These are phyloP conservation scores for Sporothrix brunneoviolacea DNA, from an alignment of 2,329 filamentous ascomycete species.

Conservation along the genomic window DNA sequence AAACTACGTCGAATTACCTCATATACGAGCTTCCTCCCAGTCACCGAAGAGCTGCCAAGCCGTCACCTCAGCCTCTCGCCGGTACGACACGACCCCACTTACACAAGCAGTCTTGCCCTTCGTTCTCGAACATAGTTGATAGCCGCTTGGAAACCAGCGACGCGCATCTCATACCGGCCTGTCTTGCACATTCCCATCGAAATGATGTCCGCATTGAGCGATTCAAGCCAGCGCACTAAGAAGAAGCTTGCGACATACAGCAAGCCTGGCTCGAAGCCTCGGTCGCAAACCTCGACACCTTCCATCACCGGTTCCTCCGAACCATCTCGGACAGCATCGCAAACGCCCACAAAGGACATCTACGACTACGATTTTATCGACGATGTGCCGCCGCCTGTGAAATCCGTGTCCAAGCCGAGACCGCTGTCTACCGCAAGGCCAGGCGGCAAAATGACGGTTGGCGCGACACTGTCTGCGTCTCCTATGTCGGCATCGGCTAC, in stretches of 20 bases:
- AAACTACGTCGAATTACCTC: background rate
- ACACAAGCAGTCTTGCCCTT: too few relatives aligned
- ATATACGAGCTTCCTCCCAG: background rate
- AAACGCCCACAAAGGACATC: slow-evolving; percentile 14
- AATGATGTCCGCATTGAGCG: slow-evolving; percentile 20
- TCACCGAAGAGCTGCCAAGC: background rate
- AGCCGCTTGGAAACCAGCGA: too few relatives aligned
- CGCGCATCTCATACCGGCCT: too few relatives aligned
- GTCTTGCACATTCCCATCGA: slow-evolving; percentile 16
- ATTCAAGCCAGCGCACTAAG: slow-evolving; percentile 22
- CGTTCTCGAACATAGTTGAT: too few relatives aligned
- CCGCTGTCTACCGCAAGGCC: background rate
- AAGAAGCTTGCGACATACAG: slow-evolving; percentile 28
- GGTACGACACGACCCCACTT: too few relatives aligned
- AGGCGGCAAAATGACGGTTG: background rate
- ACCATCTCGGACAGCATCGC: background rate
- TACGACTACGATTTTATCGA: slow-evolving; percentile 20
- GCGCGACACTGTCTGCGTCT: background rate
- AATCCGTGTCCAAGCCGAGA: background rate
- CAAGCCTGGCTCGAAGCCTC: slow-evolving; percentile 21
- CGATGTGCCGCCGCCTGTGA: slow-evolving; percentile 11
- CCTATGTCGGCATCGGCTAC: background rate
- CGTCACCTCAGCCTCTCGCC: too few relatives aligned
- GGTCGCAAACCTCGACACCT: slow-evolving; percentile 12
- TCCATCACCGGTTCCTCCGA: slow-evolving; percentile 3